These are phyloP conservation scores for Xerocomus spinulosus DNA, from an alignment of 768 basidiomycete species.

Conservation along the genomic window DNA sequence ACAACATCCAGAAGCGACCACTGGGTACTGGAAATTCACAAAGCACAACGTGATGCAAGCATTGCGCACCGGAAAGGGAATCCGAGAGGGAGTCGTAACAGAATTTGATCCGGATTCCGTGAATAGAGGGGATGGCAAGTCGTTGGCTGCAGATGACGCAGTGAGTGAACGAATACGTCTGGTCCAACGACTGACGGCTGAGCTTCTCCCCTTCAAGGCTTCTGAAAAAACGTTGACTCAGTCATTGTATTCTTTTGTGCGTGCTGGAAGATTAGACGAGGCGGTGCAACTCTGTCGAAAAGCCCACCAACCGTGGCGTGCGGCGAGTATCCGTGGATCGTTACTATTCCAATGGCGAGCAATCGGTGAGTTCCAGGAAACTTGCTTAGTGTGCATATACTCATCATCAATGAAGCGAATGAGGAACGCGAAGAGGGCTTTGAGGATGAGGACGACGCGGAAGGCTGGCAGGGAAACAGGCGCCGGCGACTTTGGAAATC, in stretches of 20 bases:
- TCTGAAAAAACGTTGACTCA: conserved; percentile 78
- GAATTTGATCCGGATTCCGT: conserved; percentile 82
- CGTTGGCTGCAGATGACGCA: conserved; percentile 71
- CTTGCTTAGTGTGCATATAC: conserved; percentile 20
- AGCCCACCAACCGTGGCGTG: conserved; percentile 89
- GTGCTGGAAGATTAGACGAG: conserved; percentile 80
- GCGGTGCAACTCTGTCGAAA: conserved; percentile 78
- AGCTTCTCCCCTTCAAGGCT: conserved; percentile 42
- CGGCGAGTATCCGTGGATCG: conserved; percentile 83
- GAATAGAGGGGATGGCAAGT: conserved; percentile 51
- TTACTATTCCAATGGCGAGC: conserved; percentile 71
- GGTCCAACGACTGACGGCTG: not conserved
- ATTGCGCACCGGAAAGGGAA: conserved; percentile 44
- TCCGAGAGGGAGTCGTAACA: conserved; percentile 49
- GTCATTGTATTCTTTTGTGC: conserved; percentile 74
- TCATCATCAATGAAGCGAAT: conserved; percentile 39
- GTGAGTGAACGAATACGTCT: conserved; percentile 38
- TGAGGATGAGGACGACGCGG: conserved; percentile 40
- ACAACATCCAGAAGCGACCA: conserved; percentile 63
- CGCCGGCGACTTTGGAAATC: conserved; percentile 83
- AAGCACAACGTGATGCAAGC: conserved; percentile 68
- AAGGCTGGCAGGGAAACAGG: conserved; percentile 69
- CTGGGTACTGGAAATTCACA: conserved; percentile 83
- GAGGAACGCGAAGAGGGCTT: conserved; percentile 46
- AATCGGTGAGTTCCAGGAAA: conserved; percentile 47